Evolutionary conservation across 2,329 filamentous ascomycete species (phyloP).

Genomic region (Ceratocystis lukuohia): DNA sequence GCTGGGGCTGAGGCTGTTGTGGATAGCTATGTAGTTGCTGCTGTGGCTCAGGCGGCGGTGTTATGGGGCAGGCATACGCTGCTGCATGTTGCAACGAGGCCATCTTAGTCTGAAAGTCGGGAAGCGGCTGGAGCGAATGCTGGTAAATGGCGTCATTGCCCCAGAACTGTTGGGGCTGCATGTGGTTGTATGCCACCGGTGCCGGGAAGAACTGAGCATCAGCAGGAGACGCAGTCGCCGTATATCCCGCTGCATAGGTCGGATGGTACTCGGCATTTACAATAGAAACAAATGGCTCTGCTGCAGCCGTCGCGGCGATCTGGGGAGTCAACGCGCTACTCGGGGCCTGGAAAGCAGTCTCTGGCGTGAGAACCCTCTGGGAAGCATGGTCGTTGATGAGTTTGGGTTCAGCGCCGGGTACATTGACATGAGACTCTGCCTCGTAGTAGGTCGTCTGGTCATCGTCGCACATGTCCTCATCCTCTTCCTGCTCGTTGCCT

Average conservation of each 20-base stretch:
- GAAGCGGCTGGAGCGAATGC: not conserved
- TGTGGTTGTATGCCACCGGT: not conserved
- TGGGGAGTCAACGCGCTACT: constrained; percentile 27
- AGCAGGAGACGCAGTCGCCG: not conserved
- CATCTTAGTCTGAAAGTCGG: not conserved
- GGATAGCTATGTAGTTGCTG: constrained; percentile 2
- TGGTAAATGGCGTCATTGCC: not conserved
- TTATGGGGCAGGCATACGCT: not conserved
- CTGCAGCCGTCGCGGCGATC: not conserved
- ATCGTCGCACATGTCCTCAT: not conserved
- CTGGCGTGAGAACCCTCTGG: not conserved
- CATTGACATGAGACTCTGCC: not conserved
- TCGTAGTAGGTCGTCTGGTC: not conserved
- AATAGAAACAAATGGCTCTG: constrained; percentile 10
- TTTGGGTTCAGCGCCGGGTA: not conserved
- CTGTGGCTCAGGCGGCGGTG: not conserved
- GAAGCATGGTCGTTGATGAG: no score
- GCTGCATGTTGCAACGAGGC: not conserved
- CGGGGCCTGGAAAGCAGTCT: not conserved
- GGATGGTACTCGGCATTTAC: constrained; percentile 14
- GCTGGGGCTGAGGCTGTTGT: not conserved
- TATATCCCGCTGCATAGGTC: not conserved
- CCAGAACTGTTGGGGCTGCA: not conserved
- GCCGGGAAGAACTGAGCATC: not conserved
- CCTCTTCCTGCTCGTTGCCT: not conserved